Evolutionary conservation across 495 filamentous ascomycete species (phyloP), one percentile per base, ranked within the genome.

Genomic region (Penicillium silybi): DNA sequence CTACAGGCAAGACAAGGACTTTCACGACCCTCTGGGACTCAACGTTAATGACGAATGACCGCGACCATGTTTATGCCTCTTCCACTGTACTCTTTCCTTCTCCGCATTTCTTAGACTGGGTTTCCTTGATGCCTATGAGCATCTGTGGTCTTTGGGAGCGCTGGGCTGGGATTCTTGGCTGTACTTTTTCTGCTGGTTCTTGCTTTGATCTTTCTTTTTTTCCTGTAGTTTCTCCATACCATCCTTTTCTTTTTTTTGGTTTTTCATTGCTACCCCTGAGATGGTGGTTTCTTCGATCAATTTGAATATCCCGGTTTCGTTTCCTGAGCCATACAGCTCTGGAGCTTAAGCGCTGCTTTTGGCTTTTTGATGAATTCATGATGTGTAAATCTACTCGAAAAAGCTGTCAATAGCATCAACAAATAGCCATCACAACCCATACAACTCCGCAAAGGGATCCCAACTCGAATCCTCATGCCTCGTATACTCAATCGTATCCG

Each of bases 1-100:
- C 10, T 11, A 57, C 45, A 76, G 73, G 70, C 66, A 52, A 59
- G 66, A 54, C 73, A 76, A 71, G 73, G 73, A 51, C 66, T 76
- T 43, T 66, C 63, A 61, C 67, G 73, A 69, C 67, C 61, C 50
- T 61, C 67, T 47, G 46, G 29, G 8, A 32, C 59, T 19, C 68
- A 68, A 64, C 69, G 70, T 54, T 70, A 71, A 71, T 57, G 68
- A 68, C 45, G 38, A 55, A 66, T 65, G 66, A 68, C 63, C 41
- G 37, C 44, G 40, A 57, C 50, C 38, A 63, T 56, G 37, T 56
- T 60, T 40, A 61, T 44, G 55, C 44, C 52, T 53, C 47, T 37
- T 52, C 38, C 46, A 58, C 50, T 37, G 18, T 47, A 34, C 50
- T 41, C 41, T 50, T 48, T 51, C 51, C 11, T 44, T 54, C 56